phyloP scores from a whole-genome alignment of 805 yeast genomes.

The Candida saitoana region DNA sequence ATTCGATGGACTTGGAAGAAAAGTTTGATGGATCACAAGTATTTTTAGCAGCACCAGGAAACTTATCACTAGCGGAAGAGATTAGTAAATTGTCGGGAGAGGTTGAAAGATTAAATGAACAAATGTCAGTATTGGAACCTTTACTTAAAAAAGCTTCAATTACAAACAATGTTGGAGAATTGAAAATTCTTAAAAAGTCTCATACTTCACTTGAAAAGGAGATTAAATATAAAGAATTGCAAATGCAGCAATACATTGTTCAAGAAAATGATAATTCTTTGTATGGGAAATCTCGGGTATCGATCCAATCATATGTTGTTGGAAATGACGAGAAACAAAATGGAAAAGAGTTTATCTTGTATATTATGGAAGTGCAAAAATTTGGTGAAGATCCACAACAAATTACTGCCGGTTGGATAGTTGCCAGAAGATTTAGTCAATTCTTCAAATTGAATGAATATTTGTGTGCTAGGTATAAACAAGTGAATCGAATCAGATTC shows the following conservation, averaged over 20 bases:
- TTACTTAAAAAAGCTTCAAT: constrained; percentile 77
- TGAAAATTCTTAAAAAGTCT: constrained; percentile 66
- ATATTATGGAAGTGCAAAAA: constrained; percentile 73
- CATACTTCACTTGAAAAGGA: constrained; percentile 64
- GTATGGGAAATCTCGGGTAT: constrained; percentile 58
- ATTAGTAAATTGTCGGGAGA: constrained; percentile 56
- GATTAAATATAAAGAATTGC: constrained; percentile 66
- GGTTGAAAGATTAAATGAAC: constrained; percentile 56
- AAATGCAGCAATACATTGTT: constrained; percentile 74
- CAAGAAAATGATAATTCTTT: constrained; percentile 80
- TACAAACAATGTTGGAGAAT: constrained; percentile 69
- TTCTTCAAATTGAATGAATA: constrained; percentile 69
- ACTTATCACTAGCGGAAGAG: constrained; percentile 60
- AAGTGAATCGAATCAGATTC: constrained; percentile 46
- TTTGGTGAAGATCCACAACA: constrained; percentile 37
- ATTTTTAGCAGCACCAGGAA: constrained; percentile 62
- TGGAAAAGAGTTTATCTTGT: constrained; percentile 61
- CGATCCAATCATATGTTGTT: constrained; percentile 50
- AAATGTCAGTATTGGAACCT: constrained; percentile 61
- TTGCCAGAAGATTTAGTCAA: constrained; percentile 86
- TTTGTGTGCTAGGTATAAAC: constrained; percentile 49
- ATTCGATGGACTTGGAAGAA: constrained; percentile 13
- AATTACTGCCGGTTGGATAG: constrained; percentile 76
- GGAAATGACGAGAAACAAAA: constrained; percentile 41
- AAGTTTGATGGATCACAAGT: constrained; percentile 5